phyloP scores from a whole-genome alignment of 257 asterid species.

The Petunia secreta region DNA sequence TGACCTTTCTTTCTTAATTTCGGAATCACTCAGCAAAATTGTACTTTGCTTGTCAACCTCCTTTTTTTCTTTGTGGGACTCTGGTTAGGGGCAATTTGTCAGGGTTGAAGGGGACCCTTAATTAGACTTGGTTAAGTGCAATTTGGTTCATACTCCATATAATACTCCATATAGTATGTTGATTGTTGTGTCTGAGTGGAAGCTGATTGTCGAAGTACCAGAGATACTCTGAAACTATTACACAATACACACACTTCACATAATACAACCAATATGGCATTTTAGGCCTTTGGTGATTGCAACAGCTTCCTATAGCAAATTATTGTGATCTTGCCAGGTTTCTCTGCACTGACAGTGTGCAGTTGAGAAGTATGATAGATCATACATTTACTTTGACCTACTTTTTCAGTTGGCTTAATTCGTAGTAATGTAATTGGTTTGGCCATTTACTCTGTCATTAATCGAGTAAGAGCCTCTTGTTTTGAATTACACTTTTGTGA shows the following conservation, averaged over 20 bases:
- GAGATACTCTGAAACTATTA: not conserved
- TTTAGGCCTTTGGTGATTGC: conserved; percentile 47
- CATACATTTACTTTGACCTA: conserved; percentile 46
- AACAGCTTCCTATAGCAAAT: conserved; percentile 76
- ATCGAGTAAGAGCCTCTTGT: not conserved
- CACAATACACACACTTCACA: conserved; percentile 41
- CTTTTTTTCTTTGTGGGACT: not conserved
- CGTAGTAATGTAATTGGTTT: conserved; percentile 14
- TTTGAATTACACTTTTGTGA: not conserved
- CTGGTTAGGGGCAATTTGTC: not conserved
- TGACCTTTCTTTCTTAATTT: not conserved
- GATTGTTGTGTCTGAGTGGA: conserved; percentile 41
- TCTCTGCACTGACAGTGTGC: conserved; percentile 99
- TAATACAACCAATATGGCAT: conserved; percentile 43
- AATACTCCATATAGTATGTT: not conserved
- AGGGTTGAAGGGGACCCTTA: not conserved
- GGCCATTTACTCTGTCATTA: not conserved
- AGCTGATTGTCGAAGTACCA: conserved; percentile 48
- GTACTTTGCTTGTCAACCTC: not conserved
- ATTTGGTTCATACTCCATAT: not conserved
- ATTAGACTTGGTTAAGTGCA: not conserved
- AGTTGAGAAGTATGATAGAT: conserved; percentile 98
- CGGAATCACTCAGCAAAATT: not conserved
- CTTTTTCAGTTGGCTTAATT: conserved; percentile 11
- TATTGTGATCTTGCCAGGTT: conserved; percentile 91